Base-by-base conservation (phyloP, 805 yeast genomes). In the Lipomyces mesembrius region DNA sequence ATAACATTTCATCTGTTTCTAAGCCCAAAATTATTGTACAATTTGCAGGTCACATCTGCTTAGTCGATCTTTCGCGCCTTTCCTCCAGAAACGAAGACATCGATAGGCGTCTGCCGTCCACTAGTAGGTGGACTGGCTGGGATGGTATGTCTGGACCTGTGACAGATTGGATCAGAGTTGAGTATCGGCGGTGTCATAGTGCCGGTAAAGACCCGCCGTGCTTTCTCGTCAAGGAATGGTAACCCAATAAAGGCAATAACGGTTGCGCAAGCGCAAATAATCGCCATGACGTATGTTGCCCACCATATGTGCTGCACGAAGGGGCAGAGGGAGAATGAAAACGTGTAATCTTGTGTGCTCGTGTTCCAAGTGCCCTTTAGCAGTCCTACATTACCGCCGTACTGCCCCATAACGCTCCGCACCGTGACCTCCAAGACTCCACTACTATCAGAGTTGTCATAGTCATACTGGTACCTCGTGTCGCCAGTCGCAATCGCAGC, bases 221-320 rank as follows among this genome's bases (percentile, higher is more conserved):
- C 25, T 43, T 43, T 43, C 22, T 43, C 49, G 49, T 43, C 49
- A 7, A 43, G 49, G 3, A 17, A 43, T 7, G 49, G 49, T 43
- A 43, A n/a, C 49, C 49, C 49, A 25, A 43, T 43, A 25, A 55
- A 27, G 12, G 27, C 57, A 3, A 14, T 27, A 17, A 25, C 57
- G 22, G 1, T 12, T 9, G 59, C 43, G 25, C 29, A 37, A 34
- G 22, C 12, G 12, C 49, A 12, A 22, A 59, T 43, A 27, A 49
- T 22, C 34, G 17, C 32, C 2, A 35, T 7, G 12, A 64, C 61
- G 57, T 65, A 56, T 14, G 73, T 61, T 7, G 69, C 90, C 99
- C 99, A 95, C 99, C 99, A 95, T 62, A 90, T 86, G 76, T 93
- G 98, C 79, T 93, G 98, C 11, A 91, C 85, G 77, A 94, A 94